A percentile compares a stretch with the other conserved stretches of the same genome.
Evolutionary conservation across 192 early-diverging fungal species (phyloP).

Genomic region (Backusella macrospora): DNA sequence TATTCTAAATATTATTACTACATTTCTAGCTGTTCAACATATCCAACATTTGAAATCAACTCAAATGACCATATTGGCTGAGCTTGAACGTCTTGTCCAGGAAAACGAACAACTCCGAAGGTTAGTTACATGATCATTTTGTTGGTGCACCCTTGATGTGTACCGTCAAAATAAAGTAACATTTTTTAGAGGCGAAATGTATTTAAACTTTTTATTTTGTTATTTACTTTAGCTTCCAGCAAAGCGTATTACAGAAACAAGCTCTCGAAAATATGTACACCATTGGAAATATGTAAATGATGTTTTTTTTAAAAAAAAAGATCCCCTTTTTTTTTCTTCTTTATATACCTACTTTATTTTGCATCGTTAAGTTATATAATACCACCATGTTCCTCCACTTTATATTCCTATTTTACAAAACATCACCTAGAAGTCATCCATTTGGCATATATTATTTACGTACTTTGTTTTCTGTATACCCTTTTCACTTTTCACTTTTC

Average conservation of each 20-base stretch:
- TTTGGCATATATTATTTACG: constrained; percentile 14
- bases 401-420: not conserved
- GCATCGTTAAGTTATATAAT: constrained; percentile 19
- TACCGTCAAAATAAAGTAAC: not conserved
- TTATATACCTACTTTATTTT: constrained; percentile 22
- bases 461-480: constrained; percentile 17
- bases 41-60: constrained; percentile 47
- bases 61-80: constrained; percentile 38
- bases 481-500: constrained; percentile 10
- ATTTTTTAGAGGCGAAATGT: not conserved
- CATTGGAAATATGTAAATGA: constrained; percentile 34
- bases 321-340: constrained; percentile 10
- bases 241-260: constrained; percentile 41
- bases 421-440: constrained; percentile 16
- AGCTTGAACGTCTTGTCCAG: constrained; percentile 41
- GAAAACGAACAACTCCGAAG: constrained; percentile 42
- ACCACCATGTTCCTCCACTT: constrained; percentile 5
- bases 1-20: not conserved
- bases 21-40: constrained; percentile 43
- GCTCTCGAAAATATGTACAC: constrained; percentile 44
- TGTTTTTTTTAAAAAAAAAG: not conserved
- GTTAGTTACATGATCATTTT: constrained; percentile 26
- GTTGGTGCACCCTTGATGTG: constrained; percentile 8
- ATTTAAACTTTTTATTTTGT: not conserved
- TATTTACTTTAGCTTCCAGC: constrained; percentile 30